These are phyloP conservation scores for Nicotiana tomentosiformis DNA, from an alignment of 257 asterid genomes.

Conservation along the genomic window DNA sequence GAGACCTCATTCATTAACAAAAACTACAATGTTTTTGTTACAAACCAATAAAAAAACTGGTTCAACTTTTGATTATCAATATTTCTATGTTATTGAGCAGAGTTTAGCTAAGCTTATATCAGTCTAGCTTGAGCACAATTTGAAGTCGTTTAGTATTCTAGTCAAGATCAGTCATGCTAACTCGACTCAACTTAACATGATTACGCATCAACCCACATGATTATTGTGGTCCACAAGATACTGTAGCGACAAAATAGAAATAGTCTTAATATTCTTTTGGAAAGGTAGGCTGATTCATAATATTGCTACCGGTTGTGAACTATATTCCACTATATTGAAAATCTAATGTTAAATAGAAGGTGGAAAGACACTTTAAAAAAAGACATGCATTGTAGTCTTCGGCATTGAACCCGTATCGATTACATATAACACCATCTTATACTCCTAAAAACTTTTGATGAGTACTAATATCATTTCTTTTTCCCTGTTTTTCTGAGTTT, in stretches of 20 bases:
- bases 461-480: background rate
- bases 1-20: background rate
- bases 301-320: background rate
- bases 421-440: background rate
- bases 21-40: background rate
- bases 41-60: background rate
- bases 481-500: background rate
- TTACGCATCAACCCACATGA: background rate
- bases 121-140: background rate
- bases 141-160: background rate
- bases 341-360: background rate
- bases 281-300: background rate
- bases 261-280: background rate
- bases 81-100: background rate
- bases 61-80: background rate
- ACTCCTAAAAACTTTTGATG: background rate
- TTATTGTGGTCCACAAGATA: too few species aligned
- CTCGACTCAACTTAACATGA: background rate
- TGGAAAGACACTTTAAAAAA: background rate
- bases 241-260: background rate
- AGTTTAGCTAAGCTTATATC: background rate
- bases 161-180: background rate
- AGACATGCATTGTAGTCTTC: background rate
- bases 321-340: background rate
- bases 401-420: background rate